Conservation (phyloP, 2,329 filamentous ascomycete genomes). For the Rhytidhysteron rufulum region DNA sequence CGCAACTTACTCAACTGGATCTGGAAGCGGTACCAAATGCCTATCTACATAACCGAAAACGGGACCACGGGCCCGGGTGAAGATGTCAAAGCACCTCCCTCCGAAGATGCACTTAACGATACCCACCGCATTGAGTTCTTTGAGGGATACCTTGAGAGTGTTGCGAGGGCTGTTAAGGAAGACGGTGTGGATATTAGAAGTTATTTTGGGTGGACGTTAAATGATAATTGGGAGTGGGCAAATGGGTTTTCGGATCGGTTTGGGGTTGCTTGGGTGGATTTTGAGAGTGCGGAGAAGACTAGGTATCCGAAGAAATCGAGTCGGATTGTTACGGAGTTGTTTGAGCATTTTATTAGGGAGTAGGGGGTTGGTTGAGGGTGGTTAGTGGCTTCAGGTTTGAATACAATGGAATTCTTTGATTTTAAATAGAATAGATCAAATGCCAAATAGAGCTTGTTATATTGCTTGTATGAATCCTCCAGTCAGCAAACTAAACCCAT, state of each 20-base stretch:
- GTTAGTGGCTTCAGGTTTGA: no score
- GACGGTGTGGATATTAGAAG: constrained; percentile 74
- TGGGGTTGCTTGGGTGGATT: constrained; percentile 80
- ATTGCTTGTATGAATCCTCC: no score
- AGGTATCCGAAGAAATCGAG: constrained; percentile 80
- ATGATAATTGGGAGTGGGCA: constrained; percentile 93
- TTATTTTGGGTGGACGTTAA: constrained; percentile 82
- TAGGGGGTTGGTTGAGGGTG: no score
- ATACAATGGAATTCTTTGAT: no score
- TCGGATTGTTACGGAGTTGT: no score
- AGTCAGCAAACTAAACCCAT: no score
- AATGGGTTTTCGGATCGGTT: constrained; percentile 86
- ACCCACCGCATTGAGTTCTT: constrained; percentile 81
- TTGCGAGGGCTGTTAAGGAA: constrained; percentile 66
- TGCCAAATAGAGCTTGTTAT: no score
- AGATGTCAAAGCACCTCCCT: constrained; percentile 74
- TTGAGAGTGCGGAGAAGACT: constrained; percentile 73
- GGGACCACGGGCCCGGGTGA: constrained; percentile 67
- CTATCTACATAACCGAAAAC: constrained; percentile 86
- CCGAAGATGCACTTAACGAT: constrained; percentile 68
- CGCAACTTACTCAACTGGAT: constrained; percentile 57
- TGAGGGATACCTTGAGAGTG: constrained; percentile 68
- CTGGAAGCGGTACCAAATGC: constrained; percentile 69
- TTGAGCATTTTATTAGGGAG: no score
- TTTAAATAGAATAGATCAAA: no score